These are phyloP conservation scores for Nakaseomyces bracarensis DNA, from an alignment of 1,139 yeast species.

Conservation along the genomic window DNA sequence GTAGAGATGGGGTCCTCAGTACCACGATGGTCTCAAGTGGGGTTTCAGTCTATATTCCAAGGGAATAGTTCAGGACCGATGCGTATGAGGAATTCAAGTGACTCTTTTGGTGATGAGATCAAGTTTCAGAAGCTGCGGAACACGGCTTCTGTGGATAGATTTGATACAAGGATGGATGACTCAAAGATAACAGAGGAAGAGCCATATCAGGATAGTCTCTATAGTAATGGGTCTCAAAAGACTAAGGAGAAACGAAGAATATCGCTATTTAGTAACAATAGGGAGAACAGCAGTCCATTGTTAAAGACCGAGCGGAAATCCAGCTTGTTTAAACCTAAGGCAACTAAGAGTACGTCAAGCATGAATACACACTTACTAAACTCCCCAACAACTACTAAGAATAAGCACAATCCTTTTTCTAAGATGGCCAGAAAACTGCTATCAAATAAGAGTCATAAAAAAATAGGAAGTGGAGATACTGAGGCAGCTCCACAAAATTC, in stretches of 20 bases:
- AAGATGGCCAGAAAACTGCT: slow-evolving; percentile 20
- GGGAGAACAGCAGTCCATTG: slow-evolving; percentile 4
- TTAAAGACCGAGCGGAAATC: slow-evolving; percentile 6
- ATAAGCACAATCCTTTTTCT: slow-evolving; percentile 6
- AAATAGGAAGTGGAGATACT: slow-evolving; percentile 15
- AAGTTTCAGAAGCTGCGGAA: slow-evolving; percentile 5
- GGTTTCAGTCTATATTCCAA: slow-evolving; percentile 31
- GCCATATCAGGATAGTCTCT: slow-evolving; percentile 5
- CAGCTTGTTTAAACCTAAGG: slow-evolving; percentile 6
- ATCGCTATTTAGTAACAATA: slow-evolving; percentile 6
- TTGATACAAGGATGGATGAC: neutral
- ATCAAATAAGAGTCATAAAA: slow-evolving; percentile 18
- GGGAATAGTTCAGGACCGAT: slow-evolving; percentile 9
- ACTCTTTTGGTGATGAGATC: slow-evolving; percentile 6
- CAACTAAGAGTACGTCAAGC: slow-evolving; percentile 14
- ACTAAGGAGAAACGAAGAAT: slow-evolving; percentile 6
- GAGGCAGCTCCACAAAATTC: slow-evolving; percentile 25
- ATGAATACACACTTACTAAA: slow-evolving; percentile 7
- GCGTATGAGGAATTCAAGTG: slow-evolving; percentile 8
- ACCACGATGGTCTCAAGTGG: slow-evolving; percentile 30
- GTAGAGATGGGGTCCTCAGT: slow-evolving; percentile 11
- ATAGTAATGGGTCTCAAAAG: neutral
- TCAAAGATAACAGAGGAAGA: slow-evolving; percentile 6
- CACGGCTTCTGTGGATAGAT: neutral
- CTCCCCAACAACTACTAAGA: slow-evolving; percentile 1